Base-by-base conservation (phyloP, 2,329 filamentous ascomycete genomes). In the Tolypocladium ovalisporum region DNA sequence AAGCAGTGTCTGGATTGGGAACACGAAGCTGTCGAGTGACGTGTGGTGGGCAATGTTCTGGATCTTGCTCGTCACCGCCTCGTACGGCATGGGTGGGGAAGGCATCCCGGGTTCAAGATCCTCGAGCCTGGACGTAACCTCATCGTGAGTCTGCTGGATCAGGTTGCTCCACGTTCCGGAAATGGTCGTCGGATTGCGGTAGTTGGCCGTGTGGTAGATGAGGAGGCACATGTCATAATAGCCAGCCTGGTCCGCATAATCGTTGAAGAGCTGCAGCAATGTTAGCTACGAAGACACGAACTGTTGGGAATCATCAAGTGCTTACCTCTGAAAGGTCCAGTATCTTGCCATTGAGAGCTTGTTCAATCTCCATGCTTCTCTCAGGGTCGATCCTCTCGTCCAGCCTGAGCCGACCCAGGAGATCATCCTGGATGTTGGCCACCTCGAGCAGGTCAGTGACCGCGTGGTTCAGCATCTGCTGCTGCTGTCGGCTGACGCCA, bases 211-310 rank as follows among this genome's bases (percentile, higher is more conserved):
- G 70, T 95, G 88, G 76, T 92, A 97, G 66, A 99, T 96, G 59
- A 93, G 80, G 10, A 99, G 82, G 68, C 90, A 96, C 54, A 99
- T 82, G 69, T 97, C 94, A 73, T 91, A 93, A 78, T 99, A 99
- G 54, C 85, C 87, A 2, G 90, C 94, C 66, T 90, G 87, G 67
- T 97, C 92, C 57, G 92, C 90, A 66, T 91, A 99, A 61, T 85
- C 78, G 69, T 97, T 96, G 75, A 90, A 99, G n/a, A 99, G 84
- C 85, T 95, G 66, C 3, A 29, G 32, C 17, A 9, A 6, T 32
- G 59, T 69, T 55, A 68, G 66, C 54, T 22, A 57, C 54, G 37
- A 34, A 24, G n/a, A 9, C 19, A 32, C 8, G n/a, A 29, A 15
- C 7, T 32, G 19, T n/a, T 7, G 27, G 9, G 32, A 34, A 34